Conservation (phyloP, 2,329 filamentous ascomycete species). For the Diplodia mutila region DNA sequence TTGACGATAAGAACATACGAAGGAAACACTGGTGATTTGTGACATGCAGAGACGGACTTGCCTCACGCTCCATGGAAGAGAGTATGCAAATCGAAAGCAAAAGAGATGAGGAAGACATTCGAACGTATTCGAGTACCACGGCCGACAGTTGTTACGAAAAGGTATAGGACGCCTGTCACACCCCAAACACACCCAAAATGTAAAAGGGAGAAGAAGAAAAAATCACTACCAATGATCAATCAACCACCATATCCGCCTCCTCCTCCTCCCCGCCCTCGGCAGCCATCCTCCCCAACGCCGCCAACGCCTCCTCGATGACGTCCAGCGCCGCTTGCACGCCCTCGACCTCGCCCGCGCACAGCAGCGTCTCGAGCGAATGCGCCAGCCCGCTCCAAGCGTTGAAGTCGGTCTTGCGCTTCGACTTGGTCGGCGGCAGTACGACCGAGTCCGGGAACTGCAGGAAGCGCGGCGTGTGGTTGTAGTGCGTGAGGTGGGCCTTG, state of each 20-base stretch:
- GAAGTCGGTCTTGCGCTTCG: constrained; percentile 20
- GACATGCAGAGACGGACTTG: background rate
- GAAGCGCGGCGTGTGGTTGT: constrained; percentile 25
- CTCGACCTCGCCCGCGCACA: constrained; percentile 23
- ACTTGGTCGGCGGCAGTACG: constrained; percentile 22
- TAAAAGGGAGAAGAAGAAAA: background rate
- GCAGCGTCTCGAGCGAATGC: constrained; percentile 24
- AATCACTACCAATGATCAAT: background rate
- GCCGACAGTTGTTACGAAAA: background rate
- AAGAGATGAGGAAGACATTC: background rate
- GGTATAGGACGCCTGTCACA: background rate
- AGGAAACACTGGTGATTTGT: background rate
- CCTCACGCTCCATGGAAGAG: background rate
- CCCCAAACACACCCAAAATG: background rate
- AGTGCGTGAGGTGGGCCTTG: constrained; percentile 8
- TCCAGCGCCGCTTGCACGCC: constrained; percentile 25
- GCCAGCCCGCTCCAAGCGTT: constrained; percentile 23
- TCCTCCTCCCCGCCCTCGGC: background rate
- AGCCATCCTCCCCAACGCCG: background rate
- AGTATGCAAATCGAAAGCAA: background rate
- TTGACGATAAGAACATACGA: background rate
- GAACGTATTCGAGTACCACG: too few species aligned
- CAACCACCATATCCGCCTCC: constrained; percentile 22
- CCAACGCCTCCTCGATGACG: constrained; percentile 8
- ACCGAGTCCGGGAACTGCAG: constrained; percentile 14